These are phyloP conservation scores for Zygosaccharomyces pseudorouxii DNA, from an alignment of 805 yeast species.

Conservation along the genomic window DNA sequence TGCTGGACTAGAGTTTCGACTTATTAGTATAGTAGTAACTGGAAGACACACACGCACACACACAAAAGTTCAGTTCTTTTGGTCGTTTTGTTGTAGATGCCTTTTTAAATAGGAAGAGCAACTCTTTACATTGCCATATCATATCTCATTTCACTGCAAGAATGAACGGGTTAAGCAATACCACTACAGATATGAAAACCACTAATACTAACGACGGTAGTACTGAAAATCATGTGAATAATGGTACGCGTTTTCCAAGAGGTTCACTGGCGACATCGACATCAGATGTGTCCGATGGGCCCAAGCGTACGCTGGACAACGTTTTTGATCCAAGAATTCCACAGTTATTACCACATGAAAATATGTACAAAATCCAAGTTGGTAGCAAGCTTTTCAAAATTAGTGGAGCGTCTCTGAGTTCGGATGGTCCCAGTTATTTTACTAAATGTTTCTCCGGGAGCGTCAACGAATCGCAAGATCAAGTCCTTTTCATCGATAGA, in stretches of 20 bases:
- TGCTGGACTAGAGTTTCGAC: no score
- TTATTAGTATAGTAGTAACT: no score
- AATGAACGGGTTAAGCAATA: not conserved
- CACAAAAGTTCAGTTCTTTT: no score
- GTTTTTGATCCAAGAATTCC: constrained; percentile 43
- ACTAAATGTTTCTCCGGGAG: constrained; percentile 56
- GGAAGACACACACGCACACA: no score
- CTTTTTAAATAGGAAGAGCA: no score
- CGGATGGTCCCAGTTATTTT: constrained; percentile 86
- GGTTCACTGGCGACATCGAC: not conserved
- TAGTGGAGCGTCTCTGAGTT: constrained; percentile 80
- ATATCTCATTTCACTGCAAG: not conserved
- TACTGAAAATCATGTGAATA: not conserved
- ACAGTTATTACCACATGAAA: constrained; percentile 58
- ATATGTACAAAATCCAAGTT: constrained; percentile 63
- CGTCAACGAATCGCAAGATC: constrained; percentile 13
- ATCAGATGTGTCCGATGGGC: not conserved
- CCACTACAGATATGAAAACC: not conserved
- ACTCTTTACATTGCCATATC: not conserved
- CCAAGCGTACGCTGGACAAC: not conserved
- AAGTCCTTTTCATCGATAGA: constrained; percentile 63
- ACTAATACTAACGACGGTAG: not conserved
- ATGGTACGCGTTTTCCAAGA: not conserved
- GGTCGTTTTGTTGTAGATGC: no score
- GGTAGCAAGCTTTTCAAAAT: constrained; percentile 53